Conservation (phyloP, 2,329 filamentous ascomycete genomes). For the Thelonectria blattea region DNA sequence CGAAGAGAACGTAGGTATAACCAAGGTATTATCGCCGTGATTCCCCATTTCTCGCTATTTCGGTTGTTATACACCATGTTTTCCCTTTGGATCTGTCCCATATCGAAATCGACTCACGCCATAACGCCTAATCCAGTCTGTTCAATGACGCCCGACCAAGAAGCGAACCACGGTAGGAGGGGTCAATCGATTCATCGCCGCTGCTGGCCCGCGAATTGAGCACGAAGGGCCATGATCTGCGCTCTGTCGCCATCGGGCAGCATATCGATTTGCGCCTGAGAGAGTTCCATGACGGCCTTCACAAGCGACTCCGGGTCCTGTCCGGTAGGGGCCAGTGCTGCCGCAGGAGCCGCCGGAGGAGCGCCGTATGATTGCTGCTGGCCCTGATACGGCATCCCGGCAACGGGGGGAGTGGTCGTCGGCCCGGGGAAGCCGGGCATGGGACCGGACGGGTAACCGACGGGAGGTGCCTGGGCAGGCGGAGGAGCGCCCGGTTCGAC, state of each 20-base stretch:
- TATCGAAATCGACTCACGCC: slow-evolving; percentile 16
- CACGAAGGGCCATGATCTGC: slow-evolving; percentile 80
- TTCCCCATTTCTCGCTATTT: not conserved
- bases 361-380: slow-evolving; percentile 49
- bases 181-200: slow-evolving; percentile 34
- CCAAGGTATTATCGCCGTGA: not conserved
- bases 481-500: slow-evolving; percentile 65
- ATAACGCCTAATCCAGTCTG: slow-evolving; percentile 29
- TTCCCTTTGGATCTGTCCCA: slow-evolving; percentile 4
- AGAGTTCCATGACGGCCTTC: slow-evolving; percentile 80
- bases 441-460: slow-evolving; percentile 44
- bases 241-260: slow-evolving; percentile 76
- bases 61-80: not conserved
- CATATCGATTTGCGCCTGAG: slow-evolving; percentile 79
- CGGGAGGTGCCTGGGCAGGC: slow-evolving; percentile 38
- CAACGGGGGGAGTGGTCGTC: slow-evolving; percentile 57
- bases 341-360: slow-evolving; percentile 40
- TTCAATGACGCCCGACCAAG: slow-evolving; percentile 3
- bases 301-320: slow-evolving; percentile 76
- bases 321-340: slow-evolving; percentile 43
- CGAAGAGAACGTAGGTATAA: not conserved
- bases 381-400: slow-evolving; percentile 52
- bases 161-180: not conserved
- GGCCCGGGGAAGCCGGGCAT: slow-evolving; percentile 47
- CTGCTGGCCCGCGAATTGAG: slow-evolving; percentile 60